Evolutionary conservation across 495 filamentous ascomycete species (phyloP).

Genomic region (Aspergillus ellipticus): DNA sequence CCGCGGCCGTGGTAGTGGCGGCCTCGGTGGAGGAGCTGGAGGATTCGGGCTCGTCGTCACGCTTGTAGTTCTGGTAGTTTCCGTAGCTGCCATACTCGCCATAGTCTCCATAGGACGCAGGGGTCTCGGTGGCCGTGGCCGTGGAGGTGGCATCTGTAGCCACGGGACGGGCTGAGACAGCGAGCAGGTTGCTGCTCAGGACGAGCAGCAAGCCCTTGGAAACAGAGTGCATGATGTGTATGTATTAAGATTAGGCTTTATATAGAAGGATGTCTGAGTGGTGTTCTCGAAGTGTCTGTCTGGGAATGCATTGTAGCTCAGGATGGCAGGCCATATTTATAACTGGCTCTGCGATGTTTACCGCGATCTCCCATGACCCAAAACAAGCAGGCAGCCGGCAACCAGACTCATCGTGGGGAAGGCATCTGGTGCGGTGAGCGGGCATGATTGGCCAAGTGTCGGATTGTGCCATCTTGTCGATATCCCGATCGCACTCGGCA

Average conservation of each 20-base stretch:
- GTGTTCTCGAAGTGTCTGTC: not conserved
- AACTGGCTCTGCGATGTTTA: not conserved
- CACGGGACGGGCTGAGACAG: not conserved
- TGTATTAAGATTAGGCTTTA: not conserved
- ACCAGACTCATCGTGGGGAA: not conserved
- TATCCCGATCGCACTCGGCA: not conserved
- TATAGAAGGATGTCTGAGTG: not conserved
- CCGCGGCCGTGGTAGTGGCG: not conserved
- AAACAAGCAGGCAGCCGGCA: not conserved
- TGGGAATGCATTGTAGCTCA: not conserved
- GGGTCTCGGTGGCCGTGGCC: slow-evolving; percentile 2
- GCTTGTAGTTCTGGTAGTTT: slow-evolving; percentile 9
- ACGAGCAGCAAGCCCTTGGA: slow-evolving; percentile 7
- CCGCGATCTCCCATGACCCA: not conserved
- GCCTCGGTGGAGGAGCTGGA: not conserved
- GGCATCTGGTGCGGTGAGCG: not conserved
- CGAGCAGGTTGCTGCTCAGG: slow-evolving; percentile 7
- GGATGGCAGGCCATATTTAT: slow-evolving; percentile 8
- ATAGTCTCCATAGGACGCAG: slow-evolving; percentile 13
- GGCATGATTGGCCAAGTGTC: slow-evolving; percentile 1
- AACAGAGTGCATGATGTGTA: slow-evolving; percentile 3
- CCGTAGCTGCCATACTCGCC: slow-evolving; percentile 17
- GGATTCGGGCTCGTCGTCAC: not conserved
- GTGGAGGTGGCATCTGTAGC: slow-evolving; percentile 1
- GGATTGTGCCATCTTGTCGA: slow-evolving; percentile 1